Base-by-base conservation (phyloP, 2,329 filamentous ascomycete genomes). In the Arthrobotrys iridis region DNA sequence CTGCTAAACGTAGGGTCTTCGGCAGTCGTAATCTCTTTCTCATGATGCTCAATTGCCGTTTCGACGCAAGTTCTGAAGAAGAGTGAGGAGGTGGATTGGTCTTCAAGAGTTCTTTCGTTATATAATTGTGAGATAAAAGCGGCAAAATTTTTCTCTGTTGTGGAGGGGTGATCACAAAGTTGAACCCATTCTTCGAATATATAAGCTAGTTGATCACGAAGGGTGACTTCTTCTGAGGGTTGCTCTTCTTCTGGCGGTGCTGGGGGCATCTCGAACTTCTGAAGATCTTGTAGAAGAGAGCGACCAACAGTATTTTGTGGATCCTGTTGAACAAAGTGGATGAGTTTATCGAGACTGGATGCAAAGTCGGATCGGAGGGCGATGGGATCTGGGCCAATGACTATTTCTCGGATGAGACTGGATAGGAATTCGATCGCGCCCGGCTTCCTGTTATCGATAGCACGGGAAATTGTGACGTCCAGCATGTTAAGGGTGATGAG, bases 121-220 rank as follows among this genome's bases (percentile, higher is more conserved):
- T 94, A 90, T 80, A 98, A 85, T 82, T 98, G 94, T 79, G 91
- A 89, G 48, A 97, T 87, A 82, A 98, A 98, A 1, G 91, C 88
- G 4, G 87, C 84, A 63, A 89, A 85, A 0, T 90, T 87, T 80
- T 90, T 91, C 76, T 93, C 90, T 2, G 90, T 89, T 2, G 90
- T 88, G 78, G 90, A 88, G n/a, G 89, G 87, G 79, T 93, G 92
- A 82, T 91, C 91, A 83, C 87, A 90, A 5, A 97, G 87, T 73
- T 90, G 89, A 26, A 94, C 88, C 95, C 95, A 99, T 83, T 99
- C 95, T 45, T 94, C 93, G 80, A 99, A 97, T 18, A 97, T 87
- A 81, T 99, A 98, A 79, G 96, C 93, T 83, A 96, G 88, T 81
- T 97, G 93, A 76, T 96, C 92, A 78, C 89, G 89, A 30, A 87